Percentiles rank a stretch among this genome's conserved stretches.
These are phyloP conservation scores for Pythium sukuiense DNA, from an alignment of 352 stramenopile genomes.

Conservation along the genomic window DNA sequence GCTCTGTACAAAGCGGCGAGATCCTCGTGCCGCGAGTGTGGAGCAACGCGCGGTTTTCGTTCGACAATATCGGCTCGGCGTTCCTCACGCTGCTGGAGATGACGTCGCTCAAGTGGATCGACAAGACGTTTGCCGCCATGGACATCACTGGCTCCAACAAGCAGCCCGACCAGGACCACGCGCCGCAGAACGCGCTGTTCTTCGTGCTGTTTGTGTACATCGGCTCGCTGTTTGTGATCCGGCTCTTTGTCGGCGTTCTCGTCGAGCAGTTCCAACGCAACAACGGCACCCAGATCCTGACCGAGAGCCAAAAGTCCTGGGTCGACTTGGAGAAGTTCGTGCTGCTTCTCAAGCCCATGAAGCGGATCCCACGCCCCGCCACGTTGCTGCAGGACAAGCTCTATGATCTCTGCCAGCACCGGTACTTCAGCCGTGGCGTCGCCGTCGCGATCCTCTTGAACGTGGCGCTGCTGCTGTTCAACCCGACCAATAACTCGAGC, in stretches of 20 bases:
- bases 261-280: constrained; percentile 86
- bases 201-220: constrained; percentile 80
- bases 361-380: constrained; percentile 48
- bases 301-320: constrained; percentile 76
- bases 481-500: constrained; percentile 34
- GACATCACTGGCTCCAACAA: constrained; percentile 49
- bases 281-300: constrained; percentile 80
- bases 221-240: constrained; percentile 75
- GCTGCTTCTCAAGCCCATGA: constrained; percentile 61
- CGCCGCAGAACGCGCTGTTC: constrained; percentile 53
- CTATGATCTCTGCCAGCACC: constrained; percentile 62
- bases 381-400: constrained; percentile 32
- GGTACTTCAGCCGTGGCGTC: constrained; percentile 51
- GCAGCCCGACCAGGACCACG: constrained; percentile 53
- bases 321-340: constrained; percentile 83
- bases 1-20: constrained; percentile 33
- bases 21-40: constrained; percentile 65
- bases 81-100: constrained; percentile 77
- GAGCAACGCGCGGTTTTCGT: constrained; percentile 73
- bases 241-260: constrained; percentile 76
- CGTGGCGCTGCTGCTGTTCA: constrained; percentile 63
- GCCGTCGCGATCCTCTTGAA: constrained; percentile 74
- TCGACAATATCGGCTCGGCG: constrained; percentile 66
- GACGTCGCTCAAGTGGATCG: constrained; percentile 80
- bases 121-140: constrained; percentile 78